Percentiles rank a stretch among this genome's conserved stretches.
Evolutionary conservation across 495 filamentous ascomycete species (phyloP).

Genomic region (Baudoinia panamericana): DNA sequence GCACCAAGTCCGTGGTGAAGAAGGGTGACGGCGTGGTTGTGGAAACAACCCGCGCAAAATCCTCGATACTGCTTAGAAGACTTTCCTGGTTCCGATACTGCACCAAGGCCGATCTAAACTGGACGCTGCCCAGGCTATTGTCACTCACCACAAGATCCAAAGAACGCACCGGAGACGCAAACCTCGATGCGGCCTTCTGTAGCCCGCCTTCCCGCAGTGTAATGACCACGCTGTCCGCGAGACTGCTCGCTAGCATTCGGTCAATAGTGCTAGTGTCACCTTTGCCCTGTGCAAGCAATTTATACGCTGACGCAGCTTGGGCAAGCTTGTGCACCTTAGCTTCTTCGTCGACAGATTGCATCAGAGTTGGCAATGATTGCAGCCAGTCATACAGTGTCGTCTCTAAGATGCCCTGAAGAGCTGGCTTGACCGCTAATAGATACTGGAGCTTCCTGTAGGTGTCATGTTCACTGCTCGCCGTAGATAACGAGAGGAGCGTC

Average conservation of each 20-base stretch:
- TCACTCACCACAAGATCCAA: constrained; percentile 6
- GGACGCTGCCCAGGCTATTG: background rate
- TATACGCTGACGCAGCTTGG: constrained; percentile 58
- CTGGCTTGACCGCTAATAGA: constrained; percentile 48
- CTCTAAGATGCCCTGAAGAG: constrained; percentile 55
- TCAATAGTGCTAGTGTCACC: constrained; percentile 60
- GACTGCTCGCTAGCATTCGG: constrained; percentile 47
- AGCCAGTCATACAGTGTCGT: constrained; percentile 69
- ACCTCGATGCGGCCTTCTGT: no score
- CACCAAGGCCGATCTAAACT: constrained; percentile 22
- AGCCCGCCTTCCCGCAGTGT: constrained; percentile 23
- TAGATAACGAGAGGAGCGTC: constrained; percentile 62
- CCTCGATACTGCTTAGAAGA: constrained; percentile 20
- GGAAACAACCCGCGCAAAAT: constrained; percentile 19
- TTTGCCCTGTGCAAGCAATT: constrained; percentile 50
- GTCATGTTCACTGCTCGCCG: constrained; percentile 15
- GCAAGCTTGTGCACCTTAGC: constrained; percentile 57
- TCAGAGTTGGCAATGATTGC: constrained; percentile 60
- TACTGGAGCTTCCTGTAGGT: constrained; percentile 34
- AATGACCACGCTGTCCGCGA: constrained; percentile 45
- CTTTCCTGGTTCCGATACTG: constrained; percentile 22
- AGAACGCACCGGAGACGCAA: constrained; percentile 27
- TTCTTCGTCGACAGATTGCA: constrained; percentile 73
- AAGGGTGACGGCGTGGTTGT: constrained; percentile 9
- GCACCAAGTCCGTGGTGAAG: constrained; percentile 24